Evolutionary conservation across 257 asterid genomes (phyloP).

Genomic region (Solanum pinnatisectum): DNA sequence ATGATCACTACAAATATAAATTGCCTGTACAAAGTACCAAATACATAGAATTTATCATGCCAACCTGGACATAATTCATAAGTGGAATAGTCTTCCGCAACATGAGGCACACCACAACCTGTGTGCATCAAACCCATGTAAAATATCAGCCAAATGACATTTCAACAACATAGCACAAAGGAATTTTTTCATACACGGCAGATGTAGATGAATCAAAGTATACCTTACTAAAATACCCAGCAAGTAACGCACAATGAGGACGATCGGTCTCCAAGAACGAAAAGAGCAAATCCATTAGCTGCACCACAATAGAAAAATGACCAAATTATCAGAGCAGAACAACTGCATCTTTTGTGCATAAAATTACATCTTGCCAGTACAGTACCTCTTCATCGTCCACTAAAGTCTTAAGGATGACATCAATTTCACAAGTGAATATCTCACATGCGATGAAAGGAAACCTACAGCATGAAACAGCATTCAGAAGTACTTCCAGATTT

Average conservation of each 20-base stretch:
- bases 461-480: constrained; percentile 31
- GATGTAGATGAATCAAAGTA: constrained; percentile 8
- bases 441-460: constrained; percentile 97
- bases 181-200: neutral
- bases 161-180: neutral
- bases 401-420: constrained; percentile 87
- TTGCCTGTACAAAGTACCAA: neutral
- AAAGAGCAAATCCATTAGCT: constrained; percentile 92
- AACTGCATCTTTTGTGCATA: neutral
- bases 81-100: constrained; percentile 79
- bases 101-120: constrained; percentile 96
- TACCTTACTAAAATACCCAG: constrained; percentile 99
- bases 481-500: neutral
- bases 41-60: neutral
- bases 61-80: constrained; percentile 90
- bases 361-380: neutral
- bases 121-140: constrained; percentile 20
- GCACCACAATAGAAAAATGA: constrained; percentile 10
- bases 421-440: constrained; percentile 94
- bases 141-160: constrained; percentile 2
- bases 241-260: constrained; percentile 77
- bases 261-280: constrained; percentile 89
- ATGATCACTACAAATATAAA: neutral
- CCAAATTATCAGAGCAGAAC: constrained; percentile 3
- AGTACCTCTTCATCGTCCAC: constrained; percentile 95